phyloP scores from a whole-genome alignment of 306 rosid species.

The Corylus avellana region DNA sequence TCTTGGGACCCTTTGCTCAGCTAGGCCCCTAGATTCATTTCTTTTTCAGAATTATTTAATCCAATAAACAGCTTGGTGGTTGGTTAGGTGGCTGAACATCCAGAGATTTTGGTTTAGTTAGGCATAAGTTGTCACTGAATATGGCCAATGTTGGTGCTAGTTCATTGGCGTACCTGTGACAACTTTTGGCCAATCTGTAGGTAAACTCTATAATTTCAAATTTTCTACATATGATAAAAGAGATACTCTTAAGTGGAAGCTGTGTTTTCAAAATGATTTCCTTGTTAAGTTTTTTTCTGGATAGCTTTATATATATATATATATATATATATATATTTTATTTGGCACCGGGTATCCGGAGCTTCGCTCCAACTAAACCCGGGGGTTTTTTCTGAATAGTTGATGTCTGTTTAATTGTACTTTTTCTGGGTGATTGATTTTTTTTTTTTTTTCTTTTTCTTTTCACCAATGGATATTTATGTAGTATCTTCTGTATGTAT shows the following conservation, averaged over 20 bases:
- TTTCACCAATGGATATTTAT: background rate
- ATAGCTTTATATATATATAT: no score
- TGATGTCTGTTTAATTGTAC: background rate
- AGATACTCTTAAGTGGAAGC: background rate
- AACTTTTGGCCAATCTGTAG: background rate
- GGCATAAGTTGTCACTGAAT: background rate
- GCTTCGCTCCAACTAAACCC: no score
- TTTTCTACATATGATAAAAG: background rate
- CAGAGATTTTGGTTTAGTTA: no score
- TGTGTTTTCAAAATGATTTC: background rate
- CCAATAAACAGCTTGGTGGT: background rate
- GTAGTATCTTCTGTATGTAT: background rate
- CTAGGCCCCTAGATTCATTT: background rate
- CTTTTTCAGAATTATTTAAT: background rate
- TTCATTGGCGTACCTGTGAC: background rate
- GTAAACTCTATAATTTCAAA: background rate
- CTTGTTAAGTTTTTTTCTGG: background rate
- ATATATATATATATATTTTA: no score
- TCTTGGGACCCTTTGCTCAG: background rate
- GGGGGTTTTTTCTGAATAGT: background rate
- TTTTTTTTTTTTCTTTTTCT: no score
- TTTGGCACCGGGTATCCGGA: no score
- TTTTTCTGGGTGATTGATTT: background rate
- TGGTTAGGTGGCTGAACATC: background rate
- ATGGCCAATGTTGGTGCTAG: background rate